phyloP scores from a whole-genome alignment of 2,329 filamentous ascomycete genomes.

The Cercospora sojina region DNA sequence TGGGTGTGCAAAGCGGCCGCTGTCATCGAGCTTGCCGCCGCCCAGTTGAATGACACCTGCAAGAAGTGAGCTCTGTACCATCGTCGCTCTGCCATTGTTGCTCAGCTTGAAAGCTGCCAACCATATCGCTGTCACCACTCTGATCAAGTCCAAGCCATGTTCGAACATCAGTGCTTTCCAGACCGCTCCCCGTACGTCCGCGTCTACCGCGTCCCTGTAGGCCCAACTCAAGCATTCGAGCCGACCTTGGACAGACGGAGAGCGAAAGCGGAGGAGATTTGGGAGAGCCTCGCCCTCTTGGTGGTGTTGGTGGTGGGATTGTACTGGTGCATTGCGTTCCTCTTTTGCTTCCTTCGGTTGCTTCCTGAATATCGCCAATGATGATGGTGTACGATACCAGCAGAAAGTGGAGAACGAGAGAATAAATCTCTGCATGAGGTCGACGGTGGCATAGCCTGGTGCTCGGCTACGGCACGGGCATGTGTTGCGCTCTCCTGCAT shows the following conservation, averaged over 20 bases:
- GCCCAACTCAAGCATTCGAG: not conserved
- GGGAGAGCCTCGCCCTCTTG: not conserved
- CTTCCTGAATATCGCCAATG: not conserved
- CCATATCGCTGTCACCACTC: not conserved
- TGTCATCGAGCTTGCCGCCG: not conserved
- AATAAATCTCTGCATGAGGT: not conserved
- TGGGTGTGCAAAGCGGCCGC: not conserved
- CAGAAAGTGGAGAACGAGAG: not conserved
- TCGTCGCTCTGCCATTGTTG: not conserved
- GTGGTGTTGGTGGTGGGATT: not conserved
- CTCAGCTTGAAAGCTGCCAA: not conserved
- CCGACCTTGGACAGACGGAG: not conserved
- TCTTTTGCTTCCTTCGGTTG: not conserved
- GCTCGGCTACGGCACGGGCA: not conserved
- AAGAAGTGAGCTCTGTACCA: not conserved
- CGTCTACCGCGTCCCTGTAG: slow-evolving; percentile 1
- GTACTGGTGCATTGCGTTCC: not conserved
- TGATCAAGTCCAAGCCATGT: slow-evolving; percentile 1
- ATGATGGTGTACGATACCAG: not conserved
- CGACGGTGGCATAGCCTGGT: not conserved
- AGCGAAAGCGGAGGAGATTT: not conserved
- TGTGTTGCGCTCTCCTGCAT: not conserved
- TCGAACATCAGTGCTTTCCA: slow-evolving; percentile 2
- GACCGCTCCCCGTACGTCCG: slow-evolving; percentile 3
- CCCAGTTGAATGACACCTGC: not conserved